phyloP scores from a whole-genome alignment of 306 rosid genomes.

The Vicia faba region DNA sequence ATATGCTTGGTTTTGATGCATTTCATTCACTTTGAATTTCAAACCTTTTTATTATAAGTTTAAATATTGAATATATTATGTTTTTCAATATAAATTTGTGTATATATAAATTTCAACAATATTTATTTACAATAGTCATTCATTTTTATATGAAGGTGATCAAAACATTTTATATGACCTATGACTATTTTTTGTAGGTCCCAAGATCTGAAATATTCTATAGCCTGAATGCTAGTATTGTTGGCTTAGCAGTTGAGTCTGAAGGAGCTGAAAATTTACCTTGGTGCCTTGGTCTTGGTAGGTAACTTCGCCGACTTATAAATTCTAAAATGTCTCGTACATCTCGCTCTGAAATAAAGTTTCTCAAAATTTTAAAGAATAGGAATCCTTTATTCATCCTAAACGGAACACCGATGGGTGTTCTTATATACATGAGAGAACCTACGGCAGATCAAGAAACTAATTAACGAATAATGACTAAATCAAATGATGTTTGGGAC shows the following conservation, averaged over 20 bases:
- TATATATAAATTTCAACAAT: not conserved
- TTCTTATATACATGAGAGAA: not conserved
- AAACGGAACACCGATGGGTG: not conserved
- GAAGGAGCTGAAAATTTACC: constrained; percentile 59
- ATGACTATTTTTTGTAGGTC: constrained; percentile 55
- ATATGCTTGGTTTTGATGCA: constrained; percentile 29
- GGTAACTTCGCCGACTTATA: constrained; percentile 38
- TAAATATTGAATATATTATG: not conserved
- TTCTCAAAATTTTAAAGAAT: constrained; percentile 4
- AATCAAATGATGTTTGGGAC: not conserved
- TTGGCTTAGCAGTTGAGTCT: constrained; percentile 82
- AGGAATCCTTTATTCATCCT: not conserved
- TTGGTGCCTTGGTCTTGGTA: constrained; percentile 93
- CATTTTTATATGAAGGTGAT: constrained; percentile 1
- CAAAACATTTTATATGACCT: constrained; percentile 1
- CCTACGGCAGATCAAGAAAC: not conserved
- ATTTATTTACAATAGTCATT: not conserved
- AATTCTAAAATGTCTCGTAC: constrained; percentile 20
- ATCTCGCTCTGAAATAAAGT: not conserved
- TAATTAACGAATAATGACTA: not conserved
- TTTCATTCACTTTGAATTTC: constrained; percentile 27
- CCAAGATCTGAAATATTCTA: constrained; percentile 65
- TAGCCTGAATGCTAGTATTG: constrained; percentile 80
- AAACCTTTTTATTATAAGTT: not conserved
- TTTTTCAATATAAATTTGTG: not conserved